These are phyloP conservation scores for Saccharomyces jurei DNA, from an alignment of 805 yeast genomes.

Conservation along the genomic window DNA sequence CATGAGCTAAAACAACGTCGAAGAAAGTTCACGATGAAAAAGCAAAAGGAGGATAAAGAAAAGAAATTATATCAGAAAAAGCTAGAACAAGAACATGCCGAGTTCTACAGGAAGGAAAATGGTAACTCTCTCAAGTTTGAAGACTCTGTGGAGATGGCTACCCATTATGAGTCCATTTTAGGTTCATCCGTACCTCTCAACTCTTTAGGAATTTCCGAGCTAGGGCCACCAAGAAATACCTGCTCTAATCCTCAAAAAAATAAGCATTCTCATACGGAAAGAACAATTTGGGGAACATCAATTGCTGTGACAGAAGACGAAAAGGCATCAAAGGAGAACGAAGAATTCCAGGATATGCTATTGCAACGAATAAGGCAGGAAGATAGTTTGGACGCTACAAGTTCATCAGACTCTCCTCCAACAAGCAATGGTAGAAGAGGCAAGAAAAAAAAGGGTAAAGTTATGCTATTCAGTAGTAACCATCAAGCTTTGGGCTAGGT, in stretches of 20 bases:
- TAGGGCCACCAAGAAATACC: neutral
- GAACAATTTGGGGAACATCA: constrained; percentile 73
- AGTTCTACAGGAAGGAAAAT: constrained; percentile 56
- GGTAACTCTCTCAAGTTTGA: constrained; percentile 24
- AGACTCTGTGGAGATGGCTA: constrained; percentile 29
- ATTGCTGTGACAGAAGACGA: constrained; percentile 28
- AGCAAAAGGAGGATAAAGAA: constrained; percentile 53
- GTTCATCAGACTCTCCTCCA: neutral
- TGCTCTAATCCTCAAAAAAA: neutral
- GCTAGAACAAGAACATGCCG: constrained; percentile 49
- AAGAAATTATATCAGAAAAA: constrained; percentile 47
- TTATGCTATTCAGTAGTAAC: constrained; percentile 21
- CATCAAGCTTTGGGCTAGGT: constrained; percentile 6
- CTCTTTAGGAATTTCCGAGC: constrained; percentile 19
- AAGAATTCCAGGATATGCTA: constrained; percentile 44
- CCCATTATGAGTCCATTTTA: constrained; percentile 28
- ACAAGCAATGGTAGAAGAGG: constrained; percentile 20
- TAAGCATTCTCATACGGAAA: constrained; percentile 28
- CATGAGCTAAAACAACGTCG: constrained; percentile 53
- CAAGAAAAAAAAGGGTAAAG: constrained; percentile 39
- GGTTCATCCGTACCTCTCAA: constrained; percentile 26
- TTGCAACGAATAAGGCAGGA: constrained; percentile 44
- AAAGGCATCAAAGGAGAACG: constrained; percentile 35
- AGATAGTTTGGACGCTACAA: constrained; percentile 12
- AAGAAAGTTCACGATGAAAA: constrained; percentile 39